A percentile compares a stretch with the other conserved stretches of the same genome.
Conservation (phyloP, 805 yeast species). For the Kurtzmaniella cleridarum region DNA sequence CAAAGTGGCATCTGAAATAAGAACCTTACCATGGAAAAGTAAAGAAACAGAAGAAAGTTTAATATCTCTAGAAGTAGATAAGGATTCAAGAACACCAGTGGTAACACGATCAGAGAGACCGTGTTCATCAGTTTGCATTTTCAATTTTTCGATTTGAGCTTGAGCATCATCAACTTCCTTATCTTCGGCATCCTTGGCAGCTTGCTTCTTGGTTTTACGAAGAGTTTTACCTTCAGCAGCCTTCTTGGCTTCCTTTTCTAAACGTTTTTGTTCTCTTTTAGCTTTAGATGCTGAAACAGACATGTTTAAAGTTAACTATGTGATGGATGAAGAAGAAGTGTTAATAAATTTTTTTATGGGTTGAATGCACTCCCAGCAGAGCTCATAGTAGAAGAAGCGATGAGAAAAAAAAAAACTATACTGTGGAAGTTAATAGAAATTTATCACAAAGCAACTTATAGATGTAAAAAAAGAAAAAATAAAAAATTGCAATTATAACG, state of each 20-base stretch:
- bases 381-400: no score
- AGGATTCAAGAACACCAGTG: constrained; percentile 91
- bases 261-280: constrained; percentile 95
- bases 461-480: no score
- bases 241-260: constrained; percentile 46
- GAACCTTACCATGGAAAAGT: constrained; percentile 95
- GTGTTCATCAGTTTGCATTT: constrained; percentile 87
- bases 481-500: no score
- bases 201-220: constrained; percentile 58
- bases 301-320: constrained; percentile 13
- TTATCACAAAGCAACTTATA: neutral
- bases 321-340: no score
- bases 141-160: constrained; percentile 76
- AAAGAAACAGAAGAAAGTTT: constrained; percentile 86
- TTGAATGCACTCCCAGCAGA: no score
- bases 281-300: constrained; percentile 90
- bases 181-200: constrained; percentile 45
- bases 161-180: constrained; percentile 58
- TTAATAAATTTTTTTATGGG: no score
- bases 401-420: no score
- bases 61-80: constrained; percentile 88
- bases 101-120: constrained; percentile 96
- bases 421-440: neutral
- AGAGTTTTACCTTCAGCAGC: constrained; percentile 64
- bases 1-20: constrained; percentile 84